Evolutionary conservation across 768 basidiomycete species (phyloP).

Genomic region (Mycena olivaceomarginata): DNA sequence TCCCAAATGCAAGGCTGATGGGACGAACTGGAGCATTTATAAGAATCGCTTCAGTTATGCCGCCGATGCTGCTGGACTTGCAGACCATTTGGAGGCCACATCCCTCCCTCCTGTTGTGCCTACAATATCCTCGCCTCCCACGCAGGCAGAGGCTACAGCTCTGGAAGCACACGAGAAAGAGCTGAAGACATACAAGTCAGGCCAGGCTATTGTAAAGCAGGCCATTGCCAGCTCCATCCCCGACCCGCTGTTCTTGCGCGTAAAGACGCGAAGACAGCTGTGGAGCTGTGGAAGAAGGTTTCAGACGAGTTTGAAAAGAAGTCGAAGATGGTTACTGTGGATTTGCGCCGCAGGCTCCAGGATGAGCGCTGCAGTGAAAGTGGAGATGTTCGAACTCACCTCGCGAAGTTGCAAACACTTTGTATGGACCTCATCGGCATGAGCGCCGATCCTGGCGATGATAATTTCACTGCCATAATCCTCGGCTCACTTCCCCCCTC

Average conservation of each 20-base stretch:
- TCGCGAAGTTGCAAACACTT: too few relatives aligned
- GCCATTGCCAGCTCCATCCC: conserved; percentile 46
- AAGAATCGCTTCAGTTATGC: too few relatives aligned
- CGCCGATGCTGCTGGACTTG: too few relatives aligned
- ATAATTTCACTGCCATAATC: conserved; percentile 22
- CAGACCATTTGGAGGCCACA: too few relatives aligned
- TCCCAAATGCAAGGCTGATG: too few relatives aligned
- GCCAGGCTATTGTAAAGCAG: conserved; percentile 47
- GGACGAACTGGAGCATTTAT: too few relatives aligned
- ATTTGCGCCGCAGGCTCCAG: too few relatives aligned
- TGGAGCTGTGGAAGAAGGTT: conserved; percentile 47
- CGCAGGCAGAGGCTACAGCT: neutral
- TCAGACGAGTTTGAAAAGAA: neutral
- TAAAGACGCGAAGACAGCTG: conserved; percentile 24
- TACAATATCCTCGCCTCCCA: too few relatives aligned
- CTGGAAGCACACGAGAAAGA: conserved; percentile 19
- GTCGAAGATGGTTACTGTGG: too few relatives aligned
- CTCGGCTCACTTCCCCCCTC: neutral
- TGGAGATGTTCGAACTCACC: conserved; percentile 30
- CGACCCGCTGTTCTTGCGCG: conserved; percentile 46
- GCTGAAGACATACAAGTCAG: conserved; percentile 37
- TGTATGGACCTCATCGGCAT: too few relatives aligned
- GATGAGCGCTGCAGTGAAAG: conserved; percentile 43
- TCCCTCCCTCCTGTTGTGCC: too few relatives aligned
- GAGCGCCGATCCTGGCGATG: too few relatives aligned